Percentiles rank a stretch among this genome's conserved stretches.
phyloP scores from a whole-genome alignment of 306 rosid genomes.

The Phaseolus lunatus region DNA sequence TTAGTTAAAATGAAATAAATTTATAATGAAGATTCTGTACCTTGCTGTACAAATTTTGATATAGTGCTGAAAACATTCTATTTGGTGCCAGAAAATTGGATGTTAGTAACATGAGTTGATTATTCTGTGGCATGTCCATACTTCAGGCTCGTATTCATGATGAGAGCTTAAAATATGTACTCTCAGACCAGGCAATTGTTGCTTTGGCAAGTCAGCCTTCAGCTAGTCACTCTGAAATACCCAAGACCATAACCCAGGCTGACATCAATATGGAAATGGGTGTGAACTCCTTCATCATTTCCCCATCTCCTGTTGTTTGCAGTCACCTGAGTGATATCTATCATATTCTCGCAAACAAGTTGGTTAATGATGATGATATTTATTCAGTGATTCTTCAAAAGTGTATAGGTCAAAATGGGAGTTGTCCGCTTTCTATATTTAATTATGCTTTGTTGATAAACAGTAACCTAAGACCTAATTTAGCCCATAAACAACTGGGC shows the following conservation, averaged over 20 bases:
- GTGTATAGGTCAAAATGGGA: slow-evolving; percentile 84
- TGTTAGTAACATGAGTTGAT: slow-evolving; percentile 38
- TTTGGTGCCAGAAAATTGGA: slow-evolving; percentile 24
- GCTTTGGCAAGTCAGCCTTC: slow-evolving; percentile 73
- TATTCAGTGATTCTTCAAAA: slow-evolving; percentile 72
- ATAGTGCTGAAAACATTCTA: slow-evolving; percentile 20
- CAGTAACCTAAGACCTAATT: slow-evolving; percentile 59
- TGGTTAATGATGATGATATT: slow-evolving; percentile 57
- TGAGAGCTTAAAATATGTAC: slow-evolving; percentile 85
- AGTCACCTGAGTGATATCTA: slow-evolving; percentile 73
- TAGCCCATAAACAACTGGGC: slow-evolving; percentile 56
- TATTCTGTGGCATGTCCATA: slow-evolving; percentile 42
- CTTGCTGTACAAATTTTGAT: slow-evolving; percentile 23
- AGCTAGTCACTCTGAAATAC: slow-evolving; percentile 52
- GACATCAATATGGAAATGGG: slow-evolving; percentile 65
- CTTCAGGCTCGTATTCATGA: slow-evolving; percentile 95
- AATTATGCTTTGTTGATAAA: slow-evolving; percentile 76
- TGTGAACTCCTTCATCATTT: slow-evolving; percentile 52
- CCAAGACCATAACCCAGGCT: slow-evolving; percentile 60
- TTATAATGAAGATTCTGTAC: slow-evolving; percentile 28
- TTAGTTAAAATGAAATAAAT: slow-evolving; percentile 16
- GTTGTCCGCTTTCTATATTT: slow-evolving; percentile 76
- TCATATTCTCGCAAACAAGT: slow-evolving; percentile 63
- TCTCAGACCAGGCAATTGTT: slow-evolving; percentile 84
- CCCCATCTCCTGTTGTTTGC: slow-evolving; percentile 80